phyloP scores from a whole-genome alignment of 495 filamentous ascomycete species.

The Stereocaulon alpinum region DNA sequence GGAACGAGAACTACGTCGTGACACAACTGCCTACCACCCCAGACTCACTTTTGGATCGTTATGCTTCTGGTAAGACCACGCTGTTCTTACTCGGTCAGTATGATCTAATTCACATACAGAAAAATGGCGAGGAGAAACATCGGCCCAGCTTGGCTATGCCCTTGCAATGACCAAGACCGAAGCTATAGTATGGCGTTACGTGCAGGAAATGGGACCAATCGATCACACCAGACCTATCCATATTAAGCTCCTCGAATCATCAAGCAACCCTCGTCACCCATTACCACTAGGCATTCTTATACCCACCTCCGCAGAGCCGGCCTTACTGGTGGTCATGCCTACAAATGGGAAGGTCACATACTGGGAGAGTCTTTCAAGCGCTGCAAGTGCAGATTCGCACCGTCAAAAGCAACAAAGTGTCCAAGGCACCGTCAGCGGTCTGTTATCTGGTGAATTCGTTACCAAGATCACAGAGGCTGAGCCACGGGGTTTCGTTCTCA shows the following conservation, averaged over 20 bases:
- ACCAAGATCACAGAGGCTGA: slow-evolving; percentile 70
- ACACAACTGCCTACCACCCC: slow-evolving; percentile 75
- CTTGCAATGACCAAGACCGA: slow-evolving; percentile 67
- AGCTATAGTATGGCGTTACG: slow-evolving; percentile 86
- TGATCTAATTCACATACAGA: slow-evolving; percentile 26
- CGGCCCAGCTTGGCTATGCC: slow-evolving; percentile 58
- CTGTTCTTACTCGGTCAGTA: not conserved
- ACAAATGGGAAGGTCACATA: slow-evolving; percentile 75
- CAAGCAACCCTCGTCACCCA: slow-evolving; percentile 49
- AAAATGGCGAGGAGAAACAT: slow-evolving; percentile 44
- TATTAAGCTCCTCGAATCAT: slow-evolving; percentile 65
- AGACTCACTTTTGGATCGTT: slow-evolving; percentile 53
- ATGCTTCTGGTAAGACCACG: slow-evolving; percentile 38
- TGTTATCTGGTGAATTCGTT: slow-evolving; percentile 69
- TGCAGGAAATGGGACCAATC: slow-evolving; percentile 47
- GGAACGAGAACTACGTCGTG: slow-evolving; percentile 77
- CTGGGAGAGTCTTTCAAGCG: slow-evolving; percentile 88
- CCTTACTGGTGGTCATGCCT: slow-evolving; percentile 74
- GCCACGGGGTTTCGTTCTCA: slow-evolving; percentile 73
- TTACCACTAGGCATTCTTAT: slow-evolving; percentile 75
- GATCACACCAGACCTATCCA: slow-evolving; percentile 49
- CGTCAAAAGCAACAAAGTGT: slow-evolving; percentile 68
- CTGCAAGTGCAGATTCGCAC: slow-evolving; percentile 62
- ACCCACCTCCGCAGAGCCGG: slow-evolving; percentile 65
- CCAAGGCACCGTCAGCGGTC: slow-evolving; percentile 57